Conservation (phyloP, 1,139 yeast genomes). For the Sugiyamaella sp. region DNA sequence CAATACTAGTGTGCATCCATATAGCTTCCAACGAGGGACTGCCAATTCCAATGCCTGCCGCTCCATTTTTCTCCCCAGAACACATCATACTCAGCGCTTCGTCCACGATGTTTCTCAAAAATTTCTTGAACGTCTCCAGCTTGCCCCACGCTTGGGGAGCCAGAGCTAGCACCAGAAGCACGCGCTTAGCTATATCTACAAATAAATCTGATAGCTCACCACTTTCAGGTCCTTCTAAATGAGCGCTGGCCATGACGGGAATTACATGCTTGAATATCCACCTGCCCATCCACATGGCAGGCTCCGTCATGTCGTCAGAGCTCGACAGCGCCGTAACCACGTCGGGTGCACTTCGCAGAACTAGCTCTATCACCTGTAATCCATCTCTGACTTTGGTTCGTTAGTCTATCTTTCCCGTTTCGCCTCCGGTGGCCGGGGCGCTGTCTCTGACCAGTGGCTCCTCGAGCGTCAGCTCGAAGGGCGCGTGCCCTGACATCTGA, state of each 20-base stretch:
- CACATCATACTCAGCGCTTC: background rate
- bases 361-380: slow-evolving; percentile 1
- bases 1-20: background rate
- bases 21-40: background rate
- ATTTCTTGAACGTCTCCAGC: slow-evolving; percentile 4
- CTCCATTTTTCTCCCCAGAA: background rate
- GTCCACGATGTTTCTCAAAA: background rate
- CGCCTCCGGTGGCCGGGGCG: background rate
- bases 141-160: slow-evolving; percentile 9
- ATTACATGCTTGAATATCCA: slow-evolving; percentile 6
- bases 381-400: slow-evolving; percentile 12
- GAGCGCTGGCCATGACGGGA: background rate
- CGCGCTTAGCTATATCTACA: background rate
- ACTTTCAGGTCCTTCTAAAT: background rate
- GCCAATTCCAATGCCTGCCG: background rate
- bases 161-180: background rate
- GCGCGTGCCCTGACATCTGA: background rate
- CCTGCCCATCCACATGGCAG: slow-evolving; percentile 10
- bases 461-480: background rate
- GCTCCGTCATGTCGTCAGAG: background rate
- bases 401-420: background rate
- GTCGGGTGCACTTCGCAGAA: slow-evolving; percentile 4
- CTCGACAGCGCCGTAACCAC: background rate
- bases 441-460: background rate
- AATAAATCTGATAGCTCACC: background rate